Base-by-base conservation (phyloP, 441 rosid genomes). In the Populus hybrid region DNA sequence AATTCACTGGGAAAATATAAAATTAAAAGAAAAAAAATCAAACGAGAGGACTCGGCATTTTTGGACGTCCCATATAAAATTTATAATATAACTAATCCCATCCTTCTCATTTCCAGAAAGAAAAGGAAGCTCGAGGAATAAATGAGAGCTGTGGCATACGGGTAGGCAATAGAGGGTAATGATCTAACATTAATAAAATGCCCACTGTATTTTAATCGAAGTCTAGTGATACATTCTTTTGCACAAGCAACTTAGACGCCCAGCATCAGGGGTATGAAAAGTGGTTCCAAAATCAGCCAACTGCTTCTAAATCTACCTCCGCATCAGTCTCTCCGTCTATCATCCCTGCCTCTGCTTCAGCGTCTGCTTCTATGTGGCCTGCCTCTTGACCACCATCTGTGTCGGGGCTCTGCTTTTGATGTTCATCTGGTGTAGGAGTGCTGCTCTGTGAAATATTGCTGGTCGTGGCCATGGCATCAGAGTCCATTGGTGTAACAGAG, bases 321-420 rank as follows among this genome's bases (percentile, higher is more conserved):
- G 91, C 89, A 74, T 96, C 98, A 2, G 94, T 87, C 85, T 94
- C 98, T 9, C 91, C 84, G 35, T 93, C 93, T 4, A 86, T 74
- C 72, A 79, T 63, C 36, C 89, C 94, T 0, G 83, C 77, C 74
- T 89, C 94, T 4, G 56, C 86, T 79, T 89, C 89, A 2, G 84
- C 88, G 20, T 92, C 92, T 10, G 88, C 90, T 73, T 93, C 97
- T 33, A 88, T 71, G 70, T 89, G 96, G 20, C 95, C 98, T 1
- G 91, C 87, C 76, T 95, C 98, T 78, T 87, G 98, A 72, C 94
- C 95, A 0, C 70, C 84, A 35, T 92, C 94, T 0, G 88, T 83
- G 31, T 93, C 97, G 1, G 97, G 86, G 86, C 90, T 89, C 42
- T 86, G 93, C 90, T 90, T 92, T 82, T 86, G 92, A 21, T 86